phyloP scores from a whole-genome alignment of 2,329 filamentous ascomycete species.

The Diaporthe amygdali region DNA sequence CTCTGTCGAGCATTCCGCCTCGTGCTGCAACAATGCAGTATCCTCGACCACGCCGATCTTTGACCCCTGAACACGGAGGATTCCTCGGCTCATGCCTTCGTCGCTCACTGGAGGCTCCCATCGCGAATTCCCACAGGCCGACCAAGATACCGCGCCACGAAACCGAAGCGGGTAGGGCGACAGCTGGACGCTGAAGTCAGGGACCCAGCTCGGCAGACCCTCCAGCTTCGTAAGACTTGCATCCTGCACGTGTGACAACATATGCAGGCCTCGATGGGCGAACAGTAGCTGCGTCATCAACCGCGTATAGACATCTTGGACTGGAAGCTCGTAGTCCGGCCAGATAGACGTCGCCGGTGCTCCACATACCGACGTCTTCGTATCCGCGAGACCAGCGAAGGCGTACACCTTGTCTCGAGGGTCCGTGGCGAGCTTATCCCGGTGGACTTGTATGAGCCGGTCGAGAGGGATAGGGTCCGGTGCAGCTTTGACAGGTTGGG shows the following conservation, averaged over 20 bases:
- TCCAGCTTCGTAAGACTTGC: not conserved
- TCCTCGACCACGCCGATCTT: not conserved
- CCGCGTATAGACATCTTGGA: not conserved
- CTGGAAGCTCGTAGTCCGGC: conserved; percentile 20
- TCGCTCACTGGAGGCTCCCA: not conserved
- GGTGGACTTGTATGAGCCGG: not conserved
- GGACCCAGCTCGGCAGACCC: conserved; percentile 20
- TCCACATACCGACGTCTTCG: not conserved
- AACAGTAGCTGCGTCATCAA: not conserved
- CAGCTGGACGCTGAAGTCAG: conserved; percentile 16
- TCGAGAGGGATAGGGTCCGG: not conserved
- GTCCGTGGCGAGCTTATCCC: conserved; percentile 14
- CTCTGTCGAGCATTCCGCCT: not conserved
- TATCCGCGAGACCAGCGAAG: conserved; percentile 20
- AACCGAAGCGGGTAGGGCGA: conserved; percentile 16
- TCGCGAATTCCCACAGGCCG: not conserved
- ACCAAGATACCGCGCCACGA: not conserved
- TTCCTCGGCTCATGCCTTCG: not conserved
- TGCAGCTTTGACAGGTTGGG: not conserved
- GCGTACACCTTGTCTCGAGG: conserved; percentile 26
- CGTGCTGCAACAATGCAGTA: not conserved
- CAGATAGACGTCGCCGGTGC: not conserved
- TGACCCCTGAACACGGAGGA: not conserved
- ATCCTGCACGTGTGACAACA: not conserved
- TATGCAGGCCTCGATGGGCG: not conserved